Evolutionary conservation across 441 rosid genomes (phyloP), one percentile per base, ranked within the genome.

Genomic region (Cnidoscolus chayamansa): DNA sequence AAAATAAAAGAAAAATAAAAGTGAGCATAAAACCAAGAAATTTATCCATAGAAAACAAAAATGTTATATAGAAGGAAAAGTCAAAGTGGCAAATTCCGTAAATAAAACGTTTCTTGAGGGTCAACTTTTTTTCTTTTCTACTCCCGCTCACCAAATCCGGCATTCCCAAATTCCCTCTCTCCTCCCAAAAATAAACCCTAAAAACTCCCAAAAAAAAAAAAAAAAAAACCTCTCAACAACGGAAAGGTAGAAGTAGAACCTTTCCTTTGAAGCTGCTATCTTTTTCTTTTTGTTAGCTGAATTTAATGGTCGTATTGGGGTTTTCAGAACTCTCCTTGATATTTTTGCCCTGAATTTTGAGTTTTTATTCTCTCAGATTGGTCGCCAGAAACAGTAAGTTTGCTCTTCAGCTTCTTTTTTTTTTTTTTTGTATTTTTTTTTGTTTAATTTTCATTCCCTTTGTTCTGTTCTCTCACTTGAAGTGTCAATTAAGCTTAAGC

Each of bases 81-180:
- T 68, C 63, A 60, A 37, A 63, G 47, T 75, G 78, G 78, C 73
- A 68, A 12, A 11, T 19, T 0, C 13, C 17, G 73, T 68, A 75
- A 75, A 54, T 69, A 68, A 30, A 20, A 6, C 11, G 13, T 54
- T 54, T 54, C 13, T 19, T 9, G 55, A 61, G 73, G 78, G 63
- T 53, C 40, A 54, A 53, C 30, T 2, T 25, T 16, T n/a, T 51
- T 16, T 43, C 66, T 47, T 67, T 76, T 73, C 78, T 30, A 61
- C 72, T 67, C 81, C 68, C 72, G 73, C 74, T 69, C 82, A 61
- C 62, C 68, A 56, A 61, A 50, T 67, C 68, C 60, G 10, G 45
- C 20, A 1, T 12, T 31, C 59, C 30, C 25, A 16, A 51, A 67
- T 31, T 70, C 59, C 67, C 45, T 53, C 54, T 15, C 4, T 5